Conservation (phyloP, 371 early-diverging fungal species). For the Funneliformis caledonium region DNA sequence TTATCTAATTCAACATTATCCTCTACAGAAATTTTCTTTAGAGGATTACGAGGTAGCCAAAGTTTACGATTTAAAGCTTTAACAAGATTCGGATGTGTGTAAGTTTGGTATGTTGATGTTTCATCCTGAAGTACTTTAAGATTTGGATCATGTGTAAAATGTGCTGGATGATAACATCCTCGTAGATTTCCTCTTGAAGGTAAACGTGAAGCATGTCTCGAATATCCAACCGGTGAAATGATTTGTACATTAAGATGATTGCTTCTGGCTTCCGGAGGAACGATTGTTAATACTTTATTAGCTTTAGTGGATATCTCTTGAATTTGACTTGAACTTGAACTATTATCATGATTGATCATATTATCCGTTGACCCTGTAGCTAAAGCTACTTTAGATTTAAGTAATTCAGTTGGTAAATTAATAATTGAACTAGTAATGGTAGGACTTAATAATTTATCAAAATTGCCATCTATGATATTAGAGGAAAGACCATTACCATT, state of each 20-base stretch:
- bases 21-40: constrained; percentile 27
- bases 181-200: not conserved
- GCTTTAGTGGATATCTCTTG: not conserved
- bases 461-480: too few relatives aligned
- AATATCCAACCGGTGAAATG: not conserved
- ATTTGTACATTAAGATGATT: not conserved
- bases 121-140: constrained; percentile 17
- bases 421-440: too few relatives aligned
- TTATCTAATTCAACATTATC: constrained; percentile 35
- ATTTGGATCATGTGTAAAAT: constrained; percentile 28
- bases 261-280: not conserved
- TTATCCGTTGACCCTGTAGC: not conserved
- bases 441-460: too few relatives aligned
- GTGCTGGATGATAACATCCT: not conserved
- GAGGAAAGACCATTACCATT: too few relatives aligned
- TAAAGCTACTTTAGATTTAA: too few relatives aligned
- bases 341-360: not conserved
- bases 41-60: constrained; percentile 51
- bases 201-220: not conserved
- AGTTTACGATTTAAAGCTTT: constrained; percentile 49
- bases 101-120: constrained; percentile 45
- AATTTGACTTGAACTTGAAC: not conserved
- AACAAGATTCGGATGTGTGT: constrained; percentile 50
- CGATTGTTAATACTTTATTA: not conserved
- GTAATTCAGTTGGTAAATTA: too few relatives aligned